These are phyloP conservation scores for Laguncularia racemosa DNA, from an alignment of 345 rosid genomes.

Conservation along the genomic window DNA sequence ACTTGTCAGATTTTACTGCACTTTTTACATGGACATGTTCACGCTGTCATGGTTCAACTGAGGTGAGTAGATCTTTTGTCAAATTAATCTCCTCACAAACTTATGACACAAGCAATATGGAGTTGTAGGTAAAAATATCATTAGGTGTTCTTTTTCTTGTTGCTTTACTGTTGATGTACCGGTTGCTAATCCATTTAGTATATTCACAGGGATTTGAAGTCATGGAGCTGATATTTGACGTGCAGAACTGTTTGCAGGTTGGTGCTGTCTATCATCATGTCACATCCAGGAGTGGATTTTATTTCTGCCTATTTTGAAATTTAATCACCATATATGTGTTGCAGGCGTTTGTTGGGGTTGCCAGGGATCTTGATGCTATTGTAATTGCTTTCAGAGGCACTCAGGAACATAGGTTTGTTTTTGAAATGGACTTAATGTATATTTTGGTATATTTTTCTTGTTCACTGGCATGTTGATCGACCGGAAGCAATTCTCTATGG, in stretches of 20 bases:
- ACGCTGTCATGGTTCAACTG: slow-evolving; percentile 69
- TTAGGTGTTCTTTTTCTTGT: too few species aligned
- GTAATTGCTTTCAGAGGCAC: slow-evolving; percentile 76
- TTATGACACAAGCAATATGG: too few species aligned
- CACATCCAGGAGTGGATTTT: not conserved
- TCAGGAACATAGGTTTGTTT: slow-evolving; percentile 51
- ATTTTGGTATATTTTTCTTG: not conserved
- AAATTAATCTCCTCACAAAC: not conserved
- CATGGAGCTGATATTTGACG: slow-evolving; percentile 69
- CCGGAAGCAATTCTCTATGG: too few species aligned
- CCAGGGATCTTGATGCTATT: slow-evolving; percentile 46
- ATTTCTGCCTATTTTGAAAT: slow-evolving; percentile 6
- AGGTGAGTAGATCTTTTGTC: slow-evolving; percentile 26
- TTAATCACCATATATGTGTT: slow-evolving; percentile 4
- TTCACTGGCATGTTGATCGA: not conserved
- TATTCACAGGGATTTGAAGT: slow-evolving; percentile 74
- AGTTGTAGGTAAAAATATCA: too few species aligned
- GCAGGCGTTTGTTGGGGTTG: slow-evolving; percentile 75
- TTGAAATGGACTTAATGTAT: not conserved
- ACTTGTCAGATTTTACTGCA: slow-evolving; percentile 69
- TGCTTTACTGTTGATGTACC: not conserved
- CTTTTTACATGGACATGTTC: slow-evolving; percentile 86
- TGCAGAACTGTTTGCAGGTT: slow-evolving; percentile 87
- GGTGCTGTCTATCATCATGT: not conserved
- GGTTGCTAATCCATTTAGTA: not conserved